Percentiles rank a stretch among this genome's conserved stretches.
Conservation (phyloP, 2,329 filamentous ascomycete species). For the Colletotrichum destructivum region DNA sequence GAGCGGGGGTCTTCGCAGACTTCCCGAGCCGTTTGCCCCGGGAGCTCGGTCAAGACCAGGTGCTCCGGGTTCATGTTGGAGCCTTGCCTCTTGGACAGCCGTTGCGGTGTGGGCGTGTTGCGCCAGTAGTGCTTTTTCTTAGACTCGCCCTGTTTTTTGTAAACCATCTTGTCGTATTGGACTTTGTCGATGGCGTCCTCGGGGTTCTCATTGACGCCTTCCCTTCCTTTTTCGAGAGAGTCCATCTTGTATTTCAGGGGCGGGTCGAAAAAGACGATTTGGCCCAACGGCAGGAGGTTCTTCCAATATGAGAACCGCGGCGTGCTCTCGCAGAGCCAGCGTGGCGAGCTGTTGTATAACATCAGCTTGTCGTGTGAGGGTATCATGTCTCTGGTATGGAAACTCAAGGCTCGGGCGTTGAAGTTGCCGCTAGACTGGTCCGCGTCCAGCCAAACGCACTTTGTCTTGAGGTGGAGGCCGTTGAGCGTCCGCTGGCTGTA, state of each 20-base stretch:
- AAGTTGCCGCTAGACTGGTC: conserved; percentile 1
- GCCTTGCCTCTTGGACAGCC: conserved; percentile 1
- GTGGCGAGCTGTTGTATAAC: conserved; percentile 38
- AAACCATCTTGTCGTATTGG: conserved; percentile 34
- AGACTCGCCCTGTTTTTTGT: conserved; percentile 27
- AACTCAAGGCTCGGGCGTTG: conserved; percentile 45
- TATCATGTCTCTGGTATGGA: conserved; percentile 45
- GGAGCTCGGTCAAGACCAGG: conserved; percentile 16
- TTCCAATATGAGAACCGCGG: conserved; percentile 45
- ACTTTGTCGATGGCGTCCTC: conserved; percentile 41
- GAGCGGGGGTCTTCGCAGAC: conserved; percentile 25
- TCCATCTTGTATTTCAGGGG: conserved; percentile 46
- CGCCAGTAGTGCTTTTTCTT: neutral
- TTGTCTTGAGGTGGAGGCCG: conserved; percentile 31
- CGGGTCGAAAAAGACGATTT: conserved; percentile 48
- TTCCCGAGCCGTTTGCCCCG: conserved; percentile 24
- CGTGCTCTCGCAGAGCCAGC: conserved; percentile 43
- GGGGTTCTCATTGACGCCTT: conserved; percentile 38
- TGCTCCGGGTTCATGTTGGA: conserved; percentile 26
- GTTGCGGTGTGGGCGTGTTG: neutral
- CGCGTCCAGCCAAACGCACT: conserved; percentile 39
- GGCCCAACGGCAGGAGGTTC: conserved; percentile 42
- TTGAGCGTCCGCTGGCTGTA: conserved; percentile 42
- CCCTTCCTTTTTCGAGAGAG: conserved; percentile 9
- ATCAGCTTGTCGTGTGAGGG: conserved; percentile 35